phyloP scores from a whole-genome alignment of 345 rosid species.

The Eucalyptus tenuipes region DNA sequence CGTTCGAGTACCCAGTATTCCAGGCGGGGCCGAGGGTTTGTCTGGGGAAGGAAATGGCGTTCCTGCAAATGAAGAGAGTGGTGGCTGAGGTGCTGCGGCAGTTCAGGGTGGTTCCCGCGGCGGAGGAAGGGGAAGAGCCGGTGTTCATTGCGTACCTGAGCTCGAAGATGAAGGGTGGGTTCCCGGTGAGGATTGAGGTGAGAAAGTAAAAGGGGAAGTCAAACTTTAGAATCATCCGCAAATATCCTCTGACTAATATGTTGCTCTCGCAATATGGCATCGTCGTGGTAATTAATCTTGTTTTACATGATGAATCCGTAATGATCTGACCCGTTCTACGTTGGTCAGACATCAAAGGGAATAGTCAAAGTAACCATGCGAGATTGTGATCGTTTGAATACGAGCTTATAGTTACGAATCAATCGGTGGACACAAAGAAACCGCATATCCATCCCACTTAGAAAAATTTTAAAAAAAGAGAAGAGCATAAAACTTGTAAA shows the following conservation, averaged over 20 bases:
- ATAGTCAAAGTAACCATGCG: neutral
- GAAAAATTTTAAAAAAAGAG: too few species aligned
- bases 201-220: neutral
- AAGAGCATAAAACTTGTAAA: neutral
- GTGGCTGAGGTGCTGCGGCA: conserved; percentile 19
- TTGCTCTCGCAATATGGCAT: neutral
- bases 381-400: neutral
- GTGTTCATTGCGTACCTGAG: conserved; percentile 1
- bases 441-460: neutral
- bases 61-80: conserved; percentile 31
- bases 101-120: conserved; percentile 37
- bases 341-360: neutral
- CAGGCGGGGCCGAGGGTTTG: conserved; percentile 38
- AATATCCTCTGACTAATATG: neutral
- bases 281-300: neutral
- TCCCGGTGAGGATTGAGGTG: conserved; percentile 25
- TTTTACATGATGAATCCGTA: neutral
- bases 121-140: conserved; percentile 5
- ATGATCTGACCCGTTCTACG: neutral
- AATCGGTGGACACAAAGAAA: neutral
- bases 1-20: conserved; percentile 22
- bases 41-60: conserved; percentile 33
- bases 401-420: neutral
- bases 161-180: conserved; percentile 47
- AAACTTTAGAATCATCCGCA: neutral